Base-by-base conservation (phyloP, 441 rosid genomes). In the Pelargonium cotyledonis region DNA sequence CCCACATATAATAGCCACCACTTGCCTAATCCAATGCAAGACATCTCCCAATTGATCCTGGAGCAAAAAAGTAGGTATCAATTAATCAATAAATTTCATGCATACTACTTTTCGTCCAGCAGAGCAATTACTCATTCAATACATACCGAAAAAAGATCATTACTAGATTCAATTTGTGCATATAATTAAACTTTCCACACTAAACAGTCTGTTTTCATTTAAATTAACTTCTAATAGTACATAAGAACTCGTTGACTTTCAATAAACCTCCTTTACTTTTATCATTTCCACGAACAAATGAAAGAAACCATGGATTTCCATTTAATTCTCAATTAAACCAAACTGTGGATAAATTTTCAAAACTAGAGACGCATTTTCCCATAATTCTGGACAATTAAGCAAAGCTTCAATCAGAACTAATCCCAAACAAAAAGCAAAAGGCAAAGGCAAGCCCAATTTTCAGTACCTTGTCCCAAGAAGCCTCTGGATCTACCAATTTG, bases 11-110 rank as follows among this genome's bases (percentile, higher is more conserved):
- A 93, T 74, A 29, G 88, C 96, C 70, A 88, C 84, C 8, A 76
- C 83, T 82, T 93, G 98, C 66, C 97, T 78, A 73, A 88, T 88
- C 98, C 98, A 93, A 78, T 93, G 98, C 86, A 93, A 81, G 29
- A 86, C 97, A 85, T 95, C 99, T 78, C 99, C 99, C 72, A 95
- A 68, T 86, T 90, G 97, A 85, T 95, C 99, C 99, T 95, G 82
- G 57, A 5, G 71, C 75, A 79, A 72, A 19, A 76, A 49, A 49
- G 55, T 12, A 49, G n/a, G 9, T 12, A 5, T n/a, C 14, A 4
- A 49, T 49, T 1, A 49, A 11, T 12, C 35, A 31, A 12, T 12
- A 49, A 49, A 49, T n/a, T 49, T 49, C 55, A 49, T 1, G n/a
- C 55, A 49, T 11, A 0, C n/a, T 49, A 49, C 4, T 11, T 49